phyloP scores from a whole-genome alignment of 176 grass and related monocot genomes.

The Eleusine indica region DNA sequence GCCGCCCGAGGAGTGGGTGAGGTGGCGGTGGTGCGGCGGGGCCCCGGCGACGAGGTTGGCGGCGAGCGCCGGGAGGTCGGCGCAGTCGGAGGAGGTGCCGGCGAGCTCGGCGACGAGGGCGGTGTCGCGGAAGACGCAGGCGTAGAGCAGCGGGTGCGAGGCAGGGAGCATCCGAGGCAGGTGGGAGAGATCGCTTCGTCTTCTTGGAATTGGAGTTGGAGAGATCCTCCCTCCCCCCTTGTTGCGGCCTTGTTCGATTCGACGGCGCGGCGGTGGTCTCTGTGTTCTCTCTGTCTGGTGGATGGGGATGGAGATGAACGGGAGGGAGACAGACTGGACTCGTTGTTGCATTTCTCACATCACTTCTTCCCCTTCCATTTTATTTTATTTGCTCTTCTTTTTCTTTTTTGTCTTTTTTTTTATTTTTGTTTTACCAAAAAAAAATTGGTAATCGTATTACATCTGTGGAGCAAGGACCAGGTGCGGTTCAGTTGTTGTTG shows the following conservation, averaged over 20 bases:
- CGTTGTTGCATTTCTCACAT: background rate
- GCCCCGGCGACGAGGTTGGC: slow-evolving; percentile 42
- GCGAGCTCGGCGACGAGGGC: slow-evolving; percentile 51
- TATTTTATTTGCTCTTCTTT: background rate
- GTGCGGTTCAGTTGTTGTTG: too few relatives aligned
- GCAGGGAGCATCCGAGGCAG: slow-evolving; percentile 68
- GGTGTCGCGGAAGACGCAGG: slow-evolving; percentile 61
- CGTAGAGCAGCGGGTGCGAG: slow-evolving; percentile 67
- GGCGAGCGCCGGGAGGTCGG: slow-evolving; percentile 35
- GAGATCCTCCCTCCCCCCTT: too few relatives aligned
- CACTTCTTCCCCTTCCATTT: background rate
- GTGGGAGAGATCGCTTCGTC: slow-evolving; percentile 12
- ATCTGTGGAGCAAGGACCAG: too few relatives aligned
- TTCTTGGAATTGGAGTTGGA: background rate
- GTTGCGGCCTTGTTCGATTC: too few relatives aligned
- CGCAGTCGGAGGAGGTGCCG: background rate
- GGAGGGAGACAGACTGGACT: slow-evolving; percentile 19
- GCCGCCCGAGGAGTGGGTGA: slow-evolving; percentile 47
- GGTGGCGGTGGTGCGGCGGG: slow-evolving; percentile 44
- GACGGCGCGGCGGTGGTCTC: background rate
- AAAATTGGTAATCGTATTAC: too few relatives aligned
- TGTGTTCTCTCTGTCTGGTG: background rate
- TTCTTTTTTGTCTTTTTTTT: background rate
- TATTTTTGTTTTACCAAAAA: background rate
- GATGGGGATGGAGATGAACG: background rate